phyloP scores from a whole-genome alignment of 129 eudicot genomes.

The Rutidosis leptorrhynchoides region DNA sequence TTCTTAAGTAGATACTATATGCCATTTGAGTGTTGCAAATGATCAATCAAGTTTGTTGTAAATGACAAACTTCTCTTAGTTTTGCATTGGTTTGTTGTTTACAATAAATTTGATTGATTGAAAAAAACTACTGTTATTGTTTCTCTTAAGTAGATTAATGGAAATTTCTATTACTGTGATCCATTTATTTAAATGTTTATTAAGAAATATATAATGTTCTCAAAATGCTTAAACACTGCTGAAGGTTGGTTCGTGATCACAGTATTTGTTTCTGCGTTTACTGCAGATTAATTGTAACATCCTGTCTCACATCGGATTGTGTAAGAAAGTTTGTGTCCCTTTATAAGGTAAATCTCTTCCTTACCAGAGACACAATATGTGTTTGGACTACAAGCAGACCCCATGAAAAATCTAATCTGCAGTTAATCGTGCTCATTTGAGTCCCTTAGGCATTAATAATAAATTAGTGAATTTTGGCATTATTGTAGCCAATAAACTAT shows the following conservation, averaged over 20 bases:
- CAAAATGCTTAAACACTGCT: neutral
- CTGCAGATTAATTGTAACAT: too few species aligned
- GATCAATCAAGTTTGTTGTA: too few species aligned
- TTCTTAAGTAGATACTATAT: slow-evolving; percentile 32
- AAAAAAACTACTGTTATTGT: neutral
- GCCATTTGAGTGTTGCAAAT: slow-evolving; percentile 9
- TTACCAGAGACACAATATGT: too few species aligned
- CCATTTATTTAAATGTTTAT: neutral
- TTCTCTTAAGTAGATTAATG: neutral
- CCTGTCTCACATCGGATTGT: too few species aligned
- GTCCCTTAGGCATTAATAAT: too few species aligned
- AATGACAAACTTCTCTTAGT: too few species aligned
- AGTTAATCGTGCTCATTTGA: too few species aligned
- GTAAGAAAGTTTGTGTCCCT: too few species aligned
- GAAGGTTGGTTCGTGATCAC: neutral
- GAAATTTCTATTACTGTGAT: neutral
- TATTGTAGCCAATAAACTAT: neutral
- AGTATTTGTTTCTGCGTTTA: neutral
- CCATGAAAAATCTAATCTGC: too few species aligned
- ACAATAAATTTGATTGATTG: slow-evolving; percentile 10
- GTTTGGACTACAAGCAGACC: too few species aligned
- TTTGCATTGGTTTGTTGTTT: slow-evolving; percentile 13
- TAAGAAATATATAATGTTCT: neutral
- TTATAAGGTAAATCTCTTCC: too few species aligned
- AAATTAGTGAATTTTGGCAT: neutral